These are phyloP conservation scores for Aspergillus carbonarius DNA, from an alignment of 2,329 filamentous ascomycete genomes.

Conservation along the genomic window DNA sequence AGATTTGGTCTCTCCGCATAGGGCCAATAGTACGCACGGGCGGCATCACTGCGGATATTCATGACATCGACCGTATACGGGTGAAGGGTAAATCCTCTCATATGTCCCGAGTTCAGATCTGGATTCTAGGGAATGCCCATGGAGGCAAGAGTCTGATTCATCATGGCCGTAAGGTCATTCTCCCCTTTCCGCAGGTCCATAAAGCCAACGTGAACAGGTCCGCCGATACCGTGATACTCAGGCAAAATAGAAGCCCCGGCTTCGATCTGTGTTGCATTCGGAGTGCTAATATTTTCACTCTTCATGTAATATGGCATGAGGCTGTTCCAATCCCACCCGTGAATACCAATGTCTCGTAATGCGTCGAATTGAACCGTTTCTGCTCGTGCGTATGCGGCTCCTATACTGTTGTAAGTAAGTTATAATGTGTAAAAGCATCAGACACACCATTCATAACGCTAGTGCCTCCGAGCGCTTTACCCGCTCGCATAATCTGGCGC, in stretches of 20 bases:
- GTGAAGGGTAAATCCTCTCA: neutral
- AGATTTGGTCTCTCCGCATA: conserved; percentile 44
- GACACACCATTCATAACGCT: conserved; percentile 41
- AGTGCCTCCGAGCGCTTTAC: conserved; percentile 46
- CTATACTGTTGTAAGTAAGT: conserved; percentile 16
- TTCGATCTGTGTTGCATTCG: conserved; percentile 21
- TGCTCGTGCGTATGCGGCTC: conserved; percentile 41
- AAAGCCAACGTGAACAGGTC: conserved; percentile 33
- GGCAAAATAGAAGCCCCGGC: conserved; percentile 29
- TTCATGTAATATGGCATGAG: conserved; percentile 35
- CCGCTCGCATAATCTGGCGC: conserved; percentile 35
- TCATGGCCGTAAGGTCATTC: conserved; percentile 23
- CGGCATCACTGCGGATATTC: neutral
- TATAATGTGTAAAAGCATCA: neutral
- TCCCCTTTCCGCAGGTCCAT: conserved; percentile 20
- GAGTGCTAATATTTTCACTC: conserved; percentile 28
- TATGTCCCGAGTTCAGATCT: neutral
- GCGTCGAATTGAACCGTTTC: conserved; percentile 39
- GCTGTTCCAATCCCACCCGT: conserved; percentile 34
- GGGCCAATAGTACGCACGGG: conserved; percentile 49
- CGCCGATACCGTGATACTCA: conserved; percentile 28
- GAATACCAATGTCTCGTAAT: conserved; percentile 36
- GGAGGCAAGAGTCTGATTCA: neutral
- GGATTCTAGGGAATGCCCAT: neutral
- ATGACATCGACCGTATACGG: neutral